Evolutionary conservation across 768 basidiomycete genomes (phyloP), one percentile per base, ranked within the genome.

Genomic region (Boletellus sp.): DNA sequence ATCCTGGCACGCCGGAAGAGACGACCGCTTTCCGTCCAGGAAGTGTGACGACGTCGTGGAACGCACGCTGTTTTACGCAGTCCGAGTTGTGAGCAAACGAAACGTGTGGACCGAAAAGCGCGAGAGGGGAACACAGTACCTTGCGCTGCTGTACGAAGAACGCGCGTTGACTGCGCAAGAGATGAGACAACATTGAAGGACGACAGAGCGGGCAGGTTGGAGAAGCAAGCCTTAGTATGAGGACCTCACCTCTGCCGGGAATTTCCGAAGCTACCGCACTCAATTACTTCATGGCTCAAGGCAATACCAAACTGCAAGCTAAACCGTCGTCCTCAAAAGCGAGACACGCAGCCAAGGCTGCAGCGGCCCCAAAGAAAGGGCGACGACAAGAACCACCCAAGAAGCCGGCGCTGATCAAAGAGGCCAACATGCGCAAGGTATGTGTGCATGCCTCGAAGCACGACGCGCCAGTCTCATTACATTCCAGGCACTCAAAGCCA

Each of bases 381-480:
- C 79, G 78, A 57, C 78, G 85, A 38, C 72, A 80, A 34, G 80
- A 90, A 48, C 79, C 93, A 28, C 93, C 93, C 28, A 96, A 94
- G 71, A 91, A 93, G 66, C 70, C 80, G 4, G 68, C 70, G 11
- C 73, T 85, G 31, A 77, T 94, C 52, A 86, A 89, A 61, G 81
- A 85, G 60, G 85, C 84, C 8, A 69, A 81, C n/a, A 74, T 90
- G 75, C 82, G 88, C 62, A 84, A 89, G 75, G 93, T 90, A 41
- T 19, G 1, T 10, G 19, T 22, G 16, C 47, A 22, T 33, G 36
- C 37, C 13, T 20, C 22, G 8, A 20, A 23, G 13, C 51, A 34
- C 31, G 47, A 35, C 12, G 37, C 16, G 28, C 7, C 24, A 2
- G 28, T 23, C 28, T 49, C 43, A 38, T 42, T 9, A 38, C 50